Evolutionary conservation across 192 early-diverging fungal genomes (phyloP).

Genomic region (Thamnidium elegans): DNA sequence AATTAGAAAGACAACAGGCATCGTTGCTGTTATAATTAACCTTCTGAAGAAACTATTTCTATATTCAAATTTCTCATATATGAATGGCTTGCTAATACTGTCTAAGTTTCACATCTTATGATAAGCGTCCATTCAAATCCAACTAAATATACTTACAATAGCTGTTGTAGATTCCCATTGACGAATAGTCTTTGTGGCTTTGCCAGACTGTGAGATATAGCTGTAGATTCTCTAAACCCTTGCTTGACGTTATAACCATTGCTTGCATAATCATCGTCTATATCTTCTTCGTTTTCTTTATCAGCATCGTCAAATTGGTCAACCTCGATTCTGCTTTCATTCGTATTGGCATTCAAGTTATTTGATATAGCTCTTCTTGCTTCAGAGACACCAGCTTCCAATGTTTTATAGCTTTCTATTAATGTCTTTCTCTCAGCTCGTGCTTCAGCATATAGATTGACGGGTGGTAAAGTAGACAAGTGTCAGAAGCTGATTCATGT

Average conservation of each 20-base stretch:
- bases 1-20: no score
- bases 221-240: neutral
- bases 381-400: neutral
- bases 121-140: no score
- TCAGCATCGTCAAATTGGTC: neutral
- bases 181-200: neutral
- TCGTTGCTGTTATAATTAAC: no score
- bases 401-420: neutral
- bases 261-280: neutral
- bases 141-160: slow-evolving; percentile 5
- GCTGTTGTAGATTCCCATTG: slow-evolving; percentile 2
- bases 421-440: neutral
- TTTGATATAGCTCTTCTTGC: neutral
- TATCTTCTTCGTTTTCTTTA: neutral
- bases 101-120: no score
- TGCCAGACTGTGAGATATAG: neutral
- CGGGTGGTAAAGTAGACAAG: no score
- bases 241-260: neutral
- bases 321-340: neutral
- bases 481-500: no score
- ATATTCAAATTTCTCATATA: no score
- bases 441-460: neutral
- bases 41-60: no score
- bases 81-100: no score
- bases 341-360: no score